Evolutionary conservation across 306 rosid species (phyloP).

Genomic region (Prunus fruticosa): DNA sequence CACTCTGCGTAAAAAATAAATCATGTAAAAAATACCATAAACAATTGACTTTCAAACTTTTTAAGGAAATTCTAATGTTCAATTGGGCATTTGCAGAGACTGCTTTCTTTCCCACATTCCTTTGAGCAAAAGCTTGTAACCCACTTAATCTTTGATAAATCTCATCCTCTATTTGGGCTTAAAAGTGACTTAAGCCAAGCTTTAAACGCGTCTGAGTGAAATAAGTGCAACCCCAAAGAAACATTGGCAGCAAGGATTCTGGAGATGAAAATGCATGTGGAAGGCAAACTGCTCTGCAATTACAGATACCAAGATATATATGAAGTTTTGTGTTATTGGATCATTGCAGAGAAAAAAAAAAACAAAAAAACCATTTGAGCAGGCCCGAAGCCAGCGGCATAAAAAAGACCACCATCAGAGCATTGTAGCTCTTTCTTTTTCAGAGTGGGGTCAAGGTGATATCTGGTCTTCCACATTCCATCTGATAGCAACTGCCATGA

Average conservation of each 20-base stretch:
- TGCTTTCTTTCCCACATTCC: background rate
- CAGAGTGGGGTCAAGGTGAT: slow-evolving; percentile 12
- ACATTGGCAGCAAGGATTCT: background rate
- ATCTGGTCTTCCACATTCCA: background rate
- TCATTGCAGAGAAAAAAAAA: too few species aligned
- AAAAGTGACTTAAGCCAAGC: too few species aligned
- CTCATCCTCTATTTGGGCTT: background rate
- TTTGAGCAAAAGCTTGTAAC: background rate
- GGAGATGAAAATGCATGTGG: background rate
- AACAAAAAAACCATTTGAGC: background rate
- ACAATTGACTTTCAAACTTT: background rate
- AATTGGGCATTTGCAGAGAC: background rate
- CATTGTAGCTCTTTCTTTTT: background rate
- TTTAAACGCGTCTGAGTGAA: background rate
- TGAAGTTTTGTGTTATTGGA: too few species aligned
- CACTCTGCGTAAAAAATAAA: slow-evolving; percentile 6
- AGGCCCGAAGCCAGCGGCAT: background rate
- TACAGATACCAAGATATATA: background rate
- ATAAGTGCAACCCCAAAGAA: background rate
- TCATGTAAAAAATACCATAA: background rate
- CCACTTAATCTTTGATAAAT: background rate
- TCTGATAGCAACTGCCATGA: slow-evolving; percentile 9
- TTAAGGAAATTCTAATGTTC: background rate
- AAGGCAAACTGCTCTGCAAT: background rate
- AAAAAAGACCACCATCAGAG: background rate